Evolutionary conservation across 176 grass and related monocot species (phyloP), one percentile per base, ranked within the genome.

Genomic region (Carex myosuroides): DNA sequence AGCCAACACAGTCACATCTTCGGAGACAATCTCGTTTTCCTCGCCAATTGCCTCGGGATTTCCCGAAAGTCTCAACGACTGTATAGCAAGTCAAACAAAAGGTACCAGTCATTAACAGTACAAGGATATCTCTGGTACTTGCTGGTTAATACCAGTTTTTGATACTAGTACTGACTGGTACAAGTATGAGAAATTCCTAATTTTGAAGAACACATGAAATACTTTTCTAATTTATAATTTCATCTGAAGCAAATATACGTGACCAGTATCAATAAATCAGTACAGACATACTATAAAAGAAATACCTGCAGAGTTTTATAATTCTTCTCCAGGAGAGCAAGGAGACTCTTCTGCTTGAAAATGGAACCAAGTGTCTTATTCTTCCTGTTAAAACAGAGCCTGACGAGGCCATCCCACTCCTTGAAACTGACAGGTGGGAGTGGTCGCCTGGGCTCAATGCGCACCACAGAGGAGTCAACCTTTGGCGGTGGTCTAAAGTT

Each of bases 401-500:
- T 92, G 20, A 95, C 77, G 8, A 95, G 75, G 14, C 93, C 96
- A 83, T 95, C 96, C 93, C 91, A 98, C 61, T 98, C 93, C 81
- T 95, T 95, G 64, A 98, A 95, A 72, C 88, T 95, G 33, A 98
- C 88, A 21, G 91, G 92, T n/a, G 93, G 93, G 61, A 93, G 91
- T 4, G 96, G 96, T 41, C 87, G 88, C 78, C 91, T 93, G 14
- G 91, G 96, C 81, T 98, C 96, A 0, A 98, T 98, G 8, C 96
- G 89, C 50, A 98, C 93, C 82, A 95, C 96, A 17, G 91, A 98
- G 17, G 91, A 95, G 73, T 98, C 96, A 7, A 98, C 96, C 78
- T 98, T 98, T 0, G 96, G 93, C 5, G 93, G 93, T 63, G 96
- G 93, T 82, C 86, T 95, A 33, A 98, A 98, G 84, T 95, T 98